A percentile compares a stretch with the other conserved stretches of the same genome.
Conservation (phyloP, 2,329 filamentous ascomycete species). For the Alternaria ethzedia region DNA sequence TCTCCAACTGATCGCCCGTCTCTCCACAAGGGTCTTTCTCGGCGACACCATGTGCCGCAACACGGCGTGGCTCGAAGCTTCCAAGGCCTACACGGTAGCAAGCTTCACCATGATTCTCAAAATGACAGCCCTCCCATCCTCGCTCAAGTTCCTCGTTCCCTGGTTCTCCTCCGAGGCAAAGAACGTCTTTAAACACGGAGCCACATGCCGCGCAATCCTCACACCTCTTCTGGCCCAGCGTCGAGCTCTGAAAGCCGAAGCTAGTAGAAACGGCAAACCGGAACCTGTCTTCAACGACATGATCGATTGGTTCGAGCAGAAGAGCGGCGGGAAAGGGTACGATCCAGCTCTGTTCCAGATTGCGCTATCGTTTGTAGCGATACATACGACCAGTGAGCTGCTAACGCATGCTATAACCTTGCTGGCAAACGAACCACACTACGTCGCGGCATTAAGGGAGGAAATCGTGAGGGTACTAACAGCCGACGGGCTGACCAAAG, state of each 20-base stretch:
- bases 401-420: background rate
- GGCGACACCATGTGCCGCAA: conserved; percentile 48
- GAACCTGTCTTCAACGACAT: background rate
- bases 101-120: background rate
- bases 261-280: background rate
- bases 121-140: background rate
- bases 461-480: background rate
- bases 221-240: background rate
- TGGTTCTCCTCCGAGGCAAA: background rate
- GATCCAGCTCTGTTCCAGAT: background rate
- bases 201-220: background rate
- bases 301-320: background rate
- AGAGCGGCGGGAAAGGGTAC: background rate
- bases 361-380: background rate
- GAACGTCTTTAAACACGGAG: background rate
- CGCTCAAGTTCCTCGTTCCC: background rate
- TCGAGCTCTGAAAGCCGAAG: background rate
- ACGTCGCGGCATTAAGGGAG: background rate
- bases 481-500: background rate
- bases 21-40: conserved; percentile 34
- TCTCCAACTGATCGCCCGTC: background rate
- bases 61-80: conserved; percentile 47
- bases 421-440: background rate
- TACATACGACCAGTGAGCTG: conserved; percentile 2
- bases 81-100: conserved; percentile 39